Conservation (phyloP, 768 basidiomycete species). For the Piloderma croceum region DNA sequence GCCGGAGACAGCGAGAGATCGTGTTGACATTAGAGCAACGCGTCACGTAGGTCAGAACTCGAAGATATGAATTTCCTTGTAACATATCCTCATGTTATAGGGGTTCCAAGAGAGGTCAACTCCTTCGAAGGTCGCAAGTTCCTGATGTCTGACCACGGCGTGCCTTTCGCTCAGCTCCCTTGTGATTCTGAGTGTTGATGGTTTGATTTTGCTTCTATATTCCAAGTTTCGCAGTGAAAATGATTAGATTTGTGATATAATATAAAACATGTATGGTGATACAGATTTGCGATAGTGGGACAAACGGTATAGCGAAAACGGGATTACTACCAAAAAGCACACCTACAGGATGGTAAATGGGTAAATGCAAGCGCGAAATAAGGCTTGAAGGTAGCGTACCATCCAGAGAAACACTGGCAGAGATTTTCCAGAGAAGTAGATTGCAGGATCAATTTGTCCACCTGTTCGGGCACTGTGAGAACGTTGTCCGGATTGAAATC, state of each 20-base stretch:
- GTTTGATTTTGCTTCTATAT: no score
- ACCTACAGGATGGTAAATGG: constrained; percentile 32
- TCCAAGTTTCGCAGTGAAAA: no score
- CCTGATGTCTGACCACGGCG: no score
- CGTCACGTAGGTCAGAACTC: no score
- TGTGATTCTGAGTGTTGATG: no score
- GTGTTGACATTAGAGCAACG: no score
- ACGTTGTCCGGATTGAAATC: constrained; percentile 86
- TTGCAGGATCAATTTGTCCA: constrained; percentile 89
- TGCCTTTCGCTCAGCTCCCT: no score
- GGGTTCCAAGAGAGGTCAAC: no score
- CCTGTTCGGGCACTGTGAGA: constrained; percentile 75
- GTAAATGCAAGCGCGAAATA: background rate
- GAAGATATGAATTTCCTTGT: no score
- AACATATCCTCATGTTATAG: no score
- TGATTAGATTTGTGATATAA: constrained; percentile 13
- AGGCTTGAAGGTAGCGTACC: constrained; percentile 40
- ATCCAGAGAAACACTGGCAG: constrained; percentile 95
- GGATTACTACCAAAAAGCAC: constrained; percentile 65
- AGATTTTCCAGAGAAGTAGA: constrained; percentile 93
- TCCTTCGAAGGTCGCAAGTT: no score
- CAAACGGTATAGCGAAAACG: background rate
- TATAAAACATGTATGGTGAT: constrained; percentile 7
- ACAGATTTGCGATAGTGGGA: constrained; percentile 15
- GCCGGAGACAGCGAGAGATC: no score